Percentiles rank a stretch among this genome's conserved stretches.
Evolutionary conservation across 345 rosid genomes (phyloP).

Genomic region (Litchi chinensis): DNA sequence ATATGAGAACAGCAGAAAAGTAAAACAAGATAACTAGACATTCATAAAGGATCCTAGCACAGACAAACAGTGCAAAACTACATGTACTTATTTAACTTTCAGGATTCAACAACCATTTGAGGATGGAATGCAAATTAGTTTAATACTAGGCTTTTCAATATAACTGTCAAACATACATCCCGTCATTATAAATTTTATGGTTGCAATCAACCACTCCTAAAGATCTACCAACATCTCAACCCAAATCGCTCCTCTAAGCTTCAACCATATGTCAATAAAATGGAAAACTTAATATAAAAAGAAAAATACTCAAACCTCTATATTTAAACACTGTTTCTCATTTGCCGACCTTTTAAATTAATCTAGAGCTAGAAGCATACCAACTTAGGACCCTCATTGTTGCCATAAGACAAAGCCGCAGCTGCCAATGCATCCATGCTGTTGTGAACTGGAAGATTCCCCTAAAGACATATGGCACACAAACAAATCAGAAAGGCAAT

Average conservation of each 20-base stretch:
- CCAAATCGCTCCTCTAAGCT: background rate
- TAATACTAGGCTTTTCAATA: background rate
- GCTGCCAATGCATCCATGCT: conserved; percentile 98
- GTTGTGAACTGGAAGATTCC: conserved; percentile 80
- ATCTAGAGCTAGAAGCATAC: conserved; percentile 38
- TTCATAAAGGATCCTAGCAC: background rate
- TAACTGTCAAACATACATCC: background rate
- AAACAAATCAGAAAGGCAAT: conserved; percentile 16
- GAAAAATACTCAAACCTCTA: background rate
- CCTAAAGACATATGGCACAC: conserved; percentile 38
- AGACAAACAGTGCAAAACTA: background rate
- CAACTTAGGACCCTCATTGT: conserved; percentile 86
- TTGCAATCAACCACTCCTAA: background rate
- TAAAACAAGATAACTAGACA: background rate
- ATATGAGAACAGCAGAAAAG: conserved; percentile 9
- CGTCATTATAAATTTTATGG: background rate
- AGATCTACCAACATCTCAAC: background rate
- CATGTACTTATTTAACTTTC: background rate
- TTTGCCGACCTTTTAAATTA: background rate
- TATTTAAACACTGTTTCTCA: background rate
- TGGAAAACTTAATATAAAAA: background rate
- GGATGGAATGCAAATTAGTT: background rate
- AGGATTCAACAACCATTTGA: background rate
- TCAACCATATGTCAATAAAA: background rate
- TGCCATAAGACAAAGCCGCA: conserved; percentile 84